Conservation (phyloP, 1,284 basidiomycete genomes). For the Rhodotorula sp. region DNA sequence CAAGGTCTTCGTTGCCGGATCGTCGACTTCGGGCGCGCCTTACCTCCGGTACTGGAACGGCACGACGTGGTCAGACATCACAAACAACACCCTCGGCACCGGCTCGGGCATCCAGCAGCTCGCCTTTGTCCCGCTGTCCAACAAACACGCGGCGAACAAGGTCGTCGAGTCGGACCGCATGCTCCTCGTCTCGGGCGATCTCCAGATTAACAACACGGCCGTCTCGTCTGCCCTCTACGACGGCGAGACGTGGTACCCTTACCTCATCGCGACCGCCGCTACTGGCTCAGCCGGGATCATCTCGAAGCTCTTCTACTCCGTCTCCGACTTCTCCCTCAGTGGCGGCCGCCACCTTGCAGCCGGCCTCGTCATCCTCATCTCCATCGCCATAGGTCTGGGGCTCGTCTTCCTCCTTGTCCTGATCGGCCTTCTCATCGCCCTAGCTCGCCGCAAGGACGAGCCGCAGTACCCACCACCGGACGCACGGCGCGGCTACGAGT, state of each 20-base stretch:
- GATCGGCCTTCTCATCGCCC: slow-evolving; percentile 82
- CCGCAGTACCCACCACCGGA: slow-evolving; percentile 21
- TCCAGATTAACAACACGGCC: slow-evolving; percentile 60
- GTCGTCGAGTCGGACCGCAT: slow-evolving; percentile 82
- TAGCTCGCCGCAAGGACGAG: slow-evolving; percentile 48
- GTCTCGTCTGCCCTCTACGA: slow-evolving; percentile 84
- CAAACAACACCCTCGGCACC: slow-evolving; percentile 55
- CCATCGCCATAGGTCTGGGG: slow-evolving; percentile 92
- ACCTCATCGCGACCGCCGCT: slow-evolving; percentile 67
- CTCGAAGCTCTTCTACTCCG: slow-evolving; percentile 75
- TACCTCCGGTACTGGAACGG: slow-evolving; percentile 85
- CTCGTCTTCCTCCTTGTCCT: slow-evolving; percentile 88
- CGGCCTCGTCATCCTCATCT: slow-evolving; percentile 92
- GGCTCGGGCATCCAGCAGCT: slow-evolving; percentile 68
- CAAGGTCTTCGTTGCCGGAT: slow-evolving; percentile 87
- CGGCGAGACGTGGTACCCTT: slow-evolving; percentile 77
- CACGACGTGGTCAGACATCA: slow-evolving; percentile 64
- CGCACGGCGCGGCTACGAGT: not conserved
- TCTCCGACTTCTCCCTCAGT: slow-evolving; percentile 38
- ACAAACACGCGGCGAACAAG: slow-evolving; percentile 64
- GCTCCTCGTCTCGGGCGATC: slow-evolving; percentile 80
- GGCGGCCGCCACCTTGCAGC: slow-evolving; percentile 69
- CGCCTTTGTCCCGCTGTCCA: slow-evolving; percentile 77
- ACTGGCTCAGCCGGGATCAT: slow-evolving; percentile 70
- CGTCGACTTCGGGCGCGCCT: slow-evolving; percentile 59